These are phyloP conservation scores for Citrus mangshanensis DNA, from an alignment of 345 rosid genomes.

Conservation along the genomic window DNA sequence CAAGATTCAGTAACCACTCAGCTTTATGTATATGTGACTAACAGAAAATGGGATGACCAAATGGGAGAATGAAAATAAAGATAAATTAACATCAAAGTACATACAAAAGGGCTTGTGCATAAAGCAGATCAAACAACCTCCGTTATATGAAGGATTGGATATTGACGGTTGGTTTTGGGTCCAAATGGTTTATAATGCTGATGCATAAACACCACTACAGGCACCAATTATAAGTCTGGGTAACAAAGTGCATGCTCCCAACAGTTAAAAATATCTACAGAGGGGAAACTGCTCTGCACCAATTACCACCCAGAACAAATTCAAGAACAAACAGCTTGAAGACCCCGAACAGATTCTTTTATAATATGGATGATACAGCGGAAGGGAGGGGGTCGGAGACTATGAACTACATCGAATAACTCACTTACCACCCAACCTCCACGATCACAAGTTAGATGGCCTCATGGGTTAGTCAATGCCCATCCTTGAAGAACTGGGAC, in stretches of 20 bases:
- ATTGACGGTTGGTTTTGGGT: slow-evolving; percentile 12
- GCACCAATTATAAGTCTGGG: slow-evolving; percentile 34
- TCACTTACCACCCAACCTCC: slow-evolving; percentile 55
- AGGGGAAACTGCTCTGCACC: slow-evolving; percentile 35
- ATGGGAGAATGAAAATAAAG: slow-evolving; percentile 10
- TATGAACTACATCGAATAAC: slow-evolving; percentile 39
- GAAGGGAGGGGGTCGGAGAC: slow-evolving; percentile 40
- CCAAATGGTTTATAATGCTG: slow-evolving; percentile 20
- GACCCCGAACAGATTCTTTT: slow-evolving; percentile 28
- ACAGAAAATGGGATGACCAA: neutral
- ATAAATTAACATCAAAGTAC: slow-evolving; percentile 38
- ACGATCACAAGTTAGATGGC: slow-evolving; percentile 35
- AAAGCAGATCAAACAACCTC: slow-evolving; percentile 31
- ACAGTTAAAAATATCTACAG: slow-evolving; percentile 55
- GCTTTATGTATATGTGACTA: slow-evolving; percentile 24
- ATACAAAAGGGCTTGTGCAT: slow-evolving; percentile 34
- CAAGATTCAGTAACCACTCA: slow-evolving; percentile 36
- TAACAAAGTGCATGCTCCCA: slow-evolving; percentile 39
- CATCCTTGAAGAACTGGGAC: slow-evolving; percentile 34
- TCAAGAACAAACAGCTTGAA: slow-evolving; percentile 29
- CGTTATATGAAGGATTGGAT: slow-evolving; percentile 16
- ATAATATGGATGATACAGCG: slow-evolving; percentile 23
- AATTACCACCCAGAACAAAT: slow-evolving; percentile 34
- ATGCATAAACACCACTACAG: slow-evolving; percentile 33
- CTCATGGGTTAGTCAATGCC: slow-evolving; percentile 35